Conservation (phyloP, 2,329 filamentous ascomycete species). For the Cadophora sp. region DNA sequence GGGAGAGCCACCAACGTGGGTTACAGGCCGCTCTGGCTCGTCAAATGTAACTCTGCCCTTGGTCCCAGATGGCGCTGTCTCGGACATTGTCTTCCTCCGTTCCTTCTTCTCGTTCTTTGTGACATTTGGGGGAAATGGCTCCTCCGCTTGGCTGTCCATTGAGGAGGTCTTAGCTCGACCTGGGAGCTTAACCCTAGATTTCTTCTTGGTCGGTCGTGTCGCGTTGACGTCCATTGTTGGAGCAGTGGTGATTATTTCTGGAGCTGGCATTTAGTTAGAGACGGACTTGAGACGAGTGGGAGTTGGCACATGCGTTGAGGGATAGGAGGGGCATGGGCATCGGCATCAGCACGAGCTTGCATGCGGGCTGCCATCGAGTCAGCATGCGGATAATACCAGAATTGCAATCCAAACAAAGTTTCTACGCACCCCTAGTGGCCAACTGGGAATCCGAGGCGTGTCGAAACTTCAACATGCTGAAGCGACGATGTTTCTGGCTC, state of each 20-base stretch:
- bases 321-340: slow-evolving; percentile 55
- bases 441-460: slow-evolving; percentile 94
- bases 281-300: neutral
- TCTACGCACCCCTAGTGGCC: slow-evolving; percentile 58
- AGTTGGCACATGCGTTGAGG: slow-evolving; percentile 59
- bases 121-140: slow-evolving; percentile 29
- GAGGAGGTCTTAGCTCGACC: slow-evolving; percentile 49
- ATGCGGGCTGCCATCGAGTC: slow-evolving; percentile 61
- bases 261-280: slow-evolving; percentile 51
- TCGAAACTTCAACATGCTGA: slow-evolving; percentile 80
- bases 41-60: slow-evolving; percentile 63
- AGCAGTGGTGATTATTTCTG: slow-evolving; percentile 88
- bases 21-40: slow-evolving; percentile 60
- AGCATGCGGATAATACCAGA: slow-evolving; percentile 12
- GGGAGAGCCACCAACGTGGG: slow-evolving; percentile 52
- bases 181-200: slow-evolving; percentile 60
- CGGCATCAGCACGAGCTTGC: slow-evolving; percentile 60
- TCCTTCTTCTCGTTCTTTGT: slow-evolving; percentile 48
- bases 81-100: slow-evolving; percentile 50
- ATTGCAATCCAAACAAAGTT: slow-evolving; percentile 4
- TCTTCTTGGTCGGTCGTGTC: slow-evolving; percentile 59
- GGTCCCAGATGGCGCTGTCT: slow-evolving; percentile 42
- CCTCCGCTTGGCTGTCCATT: slow-evolving; percentile 28
- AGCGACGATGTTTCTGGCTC: slow-evolving; percentile 63
- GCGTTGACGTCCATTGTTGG: slow-evolving; percentile 71